phyloP scores from a whole-genome alignment of 169 alveolate genomes.

The Cryptosporidium sp. region DNA sequence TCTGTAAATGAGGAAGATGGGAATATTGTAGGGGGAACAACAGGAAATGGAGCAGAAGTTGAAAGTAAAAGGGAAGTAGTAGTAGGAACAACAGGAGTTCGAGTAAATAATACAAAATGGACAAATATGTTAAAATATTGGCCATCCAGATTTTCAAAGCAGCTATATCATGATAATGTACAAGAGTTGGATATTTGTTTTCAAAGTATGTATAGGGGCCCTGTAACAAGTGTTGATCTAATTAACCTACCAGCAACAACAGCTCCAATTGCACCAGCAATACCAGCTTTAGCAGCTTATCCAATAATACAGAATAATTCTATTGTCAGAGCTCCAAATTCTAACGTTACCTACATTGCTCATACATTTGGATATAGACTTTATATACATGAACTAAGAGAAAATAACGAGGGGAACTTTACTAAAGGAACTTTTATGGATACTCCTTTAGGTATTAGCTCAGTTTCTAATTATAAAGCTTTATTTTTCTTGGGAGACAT shows the following conservation, averaged over 20 bases:
- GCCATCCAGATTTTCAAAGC: constrained; percentile 68
- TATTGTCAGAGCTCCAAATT: constrained; percentile 32
- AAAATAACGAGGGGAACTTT: constrained; percentile 17
- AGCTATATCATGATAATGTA: constrained; percentile 37
- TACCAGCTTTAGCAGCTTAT: constrained; percentile 75
- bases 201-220: constrained; percentile 61
- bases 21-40: not conserved
- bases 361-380: constrained; percentile 73
- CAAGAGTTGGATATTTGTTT: constrained; percentile 23
- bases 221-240: constrained; percentile 64
- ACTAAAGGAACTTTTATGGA: constrained; percentile 57
- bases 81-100: not conserved
- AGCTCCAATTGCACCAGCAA: constrained; percentile 73
- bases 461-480: constrained; percentile 46
- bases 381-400: constrained; percentile 58
- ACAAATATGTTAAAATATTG: constrained; percentile 39
- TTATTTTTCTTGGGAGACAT: constrained; percentile 63
- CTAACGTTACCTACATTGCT: constrained; percentile 30
- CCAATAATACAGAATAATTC: constrained; percentile 59
- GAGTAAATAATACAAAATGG: constrained; percentile 29
- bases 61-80: not conserved
- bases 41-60: too few relatives aligned
- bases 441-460: constrained; percentile 67
- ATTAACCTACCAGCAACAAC: constrained; percentile 72
- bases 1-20: constrained; percentile 18